Evolutionary conservation across 2,329 filamentous ascomycete species (phyloP), one percentile per base, ranked within the genome.

Genomic region (Zarea fungicola): DNA sequence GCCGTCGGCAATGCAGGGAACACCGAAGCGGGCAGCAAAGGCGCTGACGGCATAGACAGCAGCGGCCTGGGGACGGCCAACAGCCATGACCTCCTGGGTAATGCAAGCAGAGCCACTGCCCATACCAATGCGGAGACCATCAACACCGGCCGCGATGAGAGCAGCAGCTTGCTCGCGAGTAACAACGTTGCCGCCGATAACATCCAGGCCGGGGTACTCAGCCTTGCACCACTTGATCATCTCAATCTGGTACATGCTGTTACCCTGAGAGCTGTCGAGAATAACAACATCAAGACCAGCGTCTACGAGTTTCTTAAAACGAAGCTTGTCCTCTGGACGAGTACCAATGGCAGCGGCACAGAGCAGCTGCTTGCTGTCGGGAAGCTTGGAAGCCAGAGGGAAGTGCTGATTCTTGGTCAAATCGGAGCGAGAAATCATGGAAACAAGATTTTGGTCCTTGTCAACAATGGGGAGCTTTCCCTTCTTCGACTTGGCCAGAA

Each of bases 11-110:
- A 99, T 97, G 73, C 92, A 97, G 50, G 93, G 93, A 58, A 99
- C 91, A 54, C 95, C 93, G 62, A 99, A 99, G 58, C 84, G 85
- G 50, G 87, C 87, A 45, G 93, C 92, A 62, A 99, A 99, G 47
- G 82, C 76, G 62, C 88, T 85, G 60, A 99, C 93, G 59, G 85
- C 88, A 76, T 87, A 90, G 52, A 99, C 92, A 36, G 93, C 85
- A 23, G 91, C 89, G 35, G 95, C 93, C 73, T 99, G 93, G 50
- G 93, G 93, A 62, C 93, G 87, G 52, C 95, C 93, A 42, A 99
- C 92, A 59, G 93, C 93, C 93, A 99, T 99, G 65, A 99, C 95
- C 74, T 99, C 93, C 73, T 99, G 93, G 49, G 93, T 99, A 61
- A 99, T 99, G 72, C 93, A 99, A 64, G 93, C 93, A 64, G 89